Evolutionary conservation across 495 filamentous ascomycete species (phyloP), one percentile per base, ranked within the genome.

Genomic region (Stereocaulon alpinum): DNA sequence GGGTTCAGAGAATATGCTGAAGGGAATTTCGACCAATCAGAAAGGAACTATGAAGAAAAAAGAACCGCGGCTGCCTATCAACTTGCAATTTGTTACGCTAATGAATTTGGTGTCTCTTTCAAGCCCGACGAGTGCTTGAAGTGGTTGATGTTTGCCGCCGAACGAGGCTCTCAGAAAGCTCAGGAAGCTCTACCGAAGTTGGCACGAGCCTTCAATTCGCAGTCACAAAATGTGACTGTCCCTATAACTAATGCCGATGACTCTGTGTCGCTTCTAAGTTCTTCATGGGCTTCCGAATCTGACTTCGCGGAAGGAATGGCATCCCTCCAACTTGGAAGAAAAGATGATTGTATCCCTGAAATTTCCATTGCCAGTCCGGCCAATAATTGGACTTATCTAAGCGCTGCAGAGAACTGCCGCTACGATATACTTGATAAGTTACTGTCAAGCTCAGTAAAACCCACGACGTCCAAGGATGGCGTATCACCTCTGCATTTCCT

Each of bases 71-170:
- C 67, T 42, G 50, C 64, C 24, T 68, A 58, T 52, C 66, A 67
- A 43, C 50, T 68, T 22, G 66, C 66, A n/a, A 56, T 68, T n/a
- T 66, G 66, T 44, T 68, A 68, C 52, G 65, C 66, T 4, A 65
- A 57, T 43, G 62, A 60, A 48, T 67, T 68, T 40, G 66, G 66
- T 12, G 60, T 63, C 6, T 48, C 56, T 41, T 67, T 68, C 20
- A n/a, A 62, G 27, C 66, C 64, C 42, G 55, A 52, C 12, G 63
- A 67, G 43, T 68, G 66, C 40, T 52, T 68, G 10, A 63, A 59
- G 56, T 67, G 66, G 66, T 54, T 63, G 22, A 22, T 34, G 11
- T 20, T 68, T 57, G 66, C 66, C 15, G 57, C 66, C 15, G 55
- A 51, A 45, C 27, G 61, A 32, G 66, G 66, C 4, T 64, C 53